Conservation (phyloP, 1,284 basidiomycete genomes). For the Rhizoctonia solani region DNA sequence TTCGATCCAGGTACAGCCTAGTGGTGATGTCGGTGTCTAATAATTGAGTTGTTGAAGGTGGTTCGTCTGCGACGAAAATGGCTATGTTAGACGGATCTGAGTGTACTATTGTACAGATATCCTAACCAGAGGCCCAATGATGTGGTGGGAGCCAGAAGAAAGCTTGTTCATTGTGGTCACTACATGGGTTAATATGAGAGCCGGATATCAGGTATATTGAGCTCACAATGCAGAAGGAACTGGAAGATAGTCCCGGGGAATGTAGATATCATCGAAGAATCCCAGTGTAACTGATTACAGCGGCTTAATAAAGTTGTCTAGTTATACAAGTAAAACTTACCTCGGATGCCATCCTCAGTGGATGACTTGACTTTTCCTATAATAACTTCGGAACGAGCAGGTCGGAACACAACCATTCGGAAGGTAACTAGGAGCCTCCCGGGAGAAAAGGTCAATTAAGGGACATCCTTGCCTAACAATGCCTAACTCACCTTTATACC, state of each 20-base stretch:
- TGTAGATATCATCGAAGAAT: constrained; percentile 94
- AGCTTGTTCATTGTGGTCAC: constrained; percentile 78
- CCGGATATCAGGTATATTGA: neutral
- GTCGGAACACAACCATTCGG: constrained; percentile 87
- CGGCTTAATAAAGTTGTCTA: constrained; percentile 9
- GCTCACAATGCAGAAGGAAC: constrained; percentile 78
- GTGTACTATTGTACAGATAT: neutral
- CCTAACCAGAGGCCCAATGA: constrained; percentile 10
- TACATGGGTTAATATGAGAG: constrained; percentile 44
- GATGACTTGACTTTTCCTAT: constrained; percentile 86
- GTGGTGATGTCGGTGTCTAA: constrained; percentile 68
- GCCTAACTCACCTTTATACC: constrained; percentile 78
- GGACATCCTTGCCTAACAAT: neutral
- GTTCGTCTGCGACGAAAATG: constrained; percentile 38
- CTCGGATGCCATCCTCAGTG: constrained; percentile 78
- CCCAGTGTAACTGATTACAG: constrained; percentile 73
- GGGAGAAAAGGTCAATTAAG: constrained; percentile 8
- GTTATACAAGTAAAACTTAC: constrained; percentile 53
- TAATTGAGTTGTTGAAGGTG: constrained; percentile 59
- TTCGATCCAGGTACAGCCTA: constrained; percentile 84
- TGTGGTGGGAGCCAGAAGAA: constrained; percentile 52
- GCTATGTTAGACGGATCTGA: neutral
- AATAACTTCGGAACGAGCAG: constrained; percentile 88
- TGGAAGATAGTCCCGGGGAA: constrained; percentile 72
- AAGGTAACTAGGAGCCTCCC: constrained; percentile 68